Percentiles rank a stretch among this genome's conserved stretches.
Conservation (phyloP, 768 basidiomycete genomes). For the Boletus vinaceobasis region DNA sequence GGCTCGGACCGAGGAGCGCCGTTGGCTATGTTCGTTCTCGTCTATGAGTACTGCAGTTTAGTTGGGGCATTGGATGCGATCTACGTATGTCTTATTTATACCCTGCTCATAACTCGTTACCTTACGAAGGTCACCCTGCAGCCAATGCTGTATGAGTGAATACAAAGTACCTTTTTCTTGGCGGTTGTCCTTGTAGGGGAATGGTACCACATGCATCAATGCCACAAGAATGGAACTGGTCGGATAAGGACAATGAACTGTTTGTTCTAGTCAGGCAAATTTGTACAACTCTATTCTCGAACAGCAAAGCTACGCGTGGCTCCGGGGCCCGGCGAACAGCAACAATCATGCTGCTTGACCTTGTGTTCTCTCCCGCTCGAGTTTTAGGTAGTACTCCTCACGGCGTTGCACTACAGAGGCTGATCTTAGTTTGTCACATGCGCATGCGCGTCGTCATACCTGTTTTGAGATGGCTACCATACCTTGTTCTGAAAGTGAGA, state of each 20-base stretch:
- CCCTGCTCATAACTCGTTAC: constrained; percentile 5
- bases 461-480: constrained; percentile 72
- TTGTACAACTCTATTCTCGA: constrained; percentile 10
- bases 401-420: constrained; percentile 65
- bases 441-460: constrained; percentile 44
- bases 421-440: constrained; percentile 12
- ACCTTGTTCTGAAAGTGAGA: constrained; percentile 50
- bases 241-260: neutral
- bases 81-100: constrained; percentile 29
- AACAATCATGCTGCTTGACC: constrained; percentile 10
- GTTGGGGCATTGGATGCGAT: neutral
- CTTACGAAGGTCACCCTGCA: neutral
- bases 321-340: neutral
- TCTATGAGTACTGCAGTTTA: neutral
- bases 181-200: neutral
- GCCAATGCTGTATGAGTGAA: neutral
- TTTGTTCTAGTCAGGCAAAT: constrained; percentile 12
- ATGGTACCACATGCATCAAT: neutral
- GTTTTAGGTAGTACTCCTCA: constrained; percentile 83
- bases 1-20: constrained; percentile 1
- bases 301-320: neutral
- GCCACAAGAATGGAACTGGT: constrained; percentile 19
- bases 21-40: constrained; percentile 11
- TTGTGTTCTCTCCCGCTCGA: constrained; percentile 56
- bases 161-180: neutral